Conservation (phyloP, 345 rosid species). For the Gynandropsis gynandra region DNA sequence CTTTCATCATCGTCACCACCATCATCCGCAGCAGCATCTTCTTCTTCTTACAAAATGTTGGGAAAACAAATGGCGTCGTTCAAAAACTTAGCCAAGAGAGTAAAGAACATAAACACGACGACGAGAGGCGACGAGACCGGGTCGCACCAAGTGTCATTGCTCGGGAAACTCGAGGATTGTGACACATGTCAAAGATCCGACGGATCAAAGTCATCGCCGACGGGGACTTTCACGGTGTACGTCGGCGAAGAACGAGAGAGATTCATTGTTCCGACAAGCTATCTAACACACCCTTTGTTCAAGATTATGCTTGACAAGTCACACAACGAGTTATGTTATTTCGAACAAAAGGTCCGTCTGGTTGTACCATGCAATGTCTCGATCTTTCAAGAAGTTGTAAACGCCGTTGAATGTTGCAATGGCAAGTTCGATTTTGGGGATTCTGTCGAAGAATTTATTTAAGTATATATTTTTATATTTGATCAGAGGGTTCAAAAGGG, state of each 20-base stretch:
- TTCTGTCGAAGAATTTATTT: conserved; percentile 65
- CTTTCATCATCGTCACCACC: conserved; percentile 16
- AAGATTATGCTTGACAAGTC: conserved; percentile 83
- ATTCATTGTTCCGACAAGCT: conserved; percentile 66
- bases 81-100: conserved; percentile 75
- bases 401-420: conserved; percentile 58
- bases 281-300: conserved; percentile 65
- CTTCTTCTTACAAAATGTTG: conserved; percentile 36
- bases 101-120: conserved; percentile 38
- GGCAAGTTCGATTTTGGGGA: conserved; percentile 66
- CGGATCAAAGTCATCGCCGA: conserved; percentile 41
- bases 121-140: conserved; percentile 11
- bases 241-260: conserved; percentile 71
- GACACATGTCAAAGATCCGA: conserved; percentile 14
- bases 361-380: conserved; percentile 75
- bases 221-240: conserved; percentile 67
- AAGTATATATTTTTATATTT: neutral
- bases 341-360: conserved; percentile 43
- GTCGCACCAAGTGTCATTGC: conserved; percentile 41
- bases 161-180: conserved; percentile 26
- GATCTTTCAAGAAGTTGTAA: conserved; percentile 58
- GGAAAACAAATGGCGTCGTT: conserved; percentile 63
- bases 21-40: neutral
- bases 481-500: neutral
- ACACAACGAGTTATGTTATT: conserved; percentile 52